Conservation (phyloP, 306 rosid species). For the Acacia acuminata region DNA sequence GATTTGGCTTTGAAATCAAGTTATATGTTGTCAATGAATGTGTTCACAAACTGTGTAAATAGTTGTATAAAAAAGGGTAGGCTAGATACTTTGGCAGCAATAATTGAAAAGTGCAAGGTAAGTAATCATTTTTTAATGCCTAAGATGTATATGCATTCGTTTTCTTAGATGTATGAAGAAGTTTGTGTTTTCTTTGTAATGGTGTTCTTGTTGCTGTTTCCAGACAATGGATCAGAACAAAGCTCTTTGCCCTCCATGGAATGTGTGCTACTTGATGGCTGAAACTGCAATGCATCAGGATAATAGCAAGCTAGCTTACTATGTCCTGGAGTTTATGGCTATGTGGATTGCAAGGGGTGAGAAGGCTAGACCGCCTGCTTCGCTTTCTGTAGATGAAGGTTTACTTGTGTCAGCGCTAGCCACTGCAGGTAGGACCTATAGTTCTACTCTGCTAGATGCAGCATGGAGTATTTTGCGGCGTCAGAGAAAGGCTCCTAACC, state of each 20-base stretch:
- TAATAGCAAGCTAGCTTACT: conserved; percentile 78
- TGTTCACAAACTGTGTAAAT: conserved; percentile 57
- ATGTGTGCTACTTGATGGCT: conserved; percentile 61
- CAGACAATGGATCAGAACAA: conserved; percentile 89
- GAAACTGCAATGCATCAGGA: conserved; percentile 67
- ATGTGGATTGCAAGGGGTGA: conserved; percentile 86
- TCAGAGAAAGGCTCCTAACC: conserved; percentile 75
- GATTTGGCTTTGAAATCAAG: conserved; percentile 79
- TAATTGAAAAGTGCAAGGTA: conserved; percentile 91
- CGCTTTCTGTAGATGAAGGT: conserved; percentile 84
- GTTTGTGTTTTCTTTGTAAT: conserved; percentile 31
- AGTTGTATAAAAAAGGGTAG: conserved; percentile 61
- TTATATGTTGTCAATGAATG: conserved; percentile 52
- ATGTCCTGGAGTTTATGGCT: conserved; percentile 82
- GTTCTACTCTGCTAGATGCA: conserved; percentile 65
- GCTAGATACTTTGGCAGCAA: conserved; percentile 71
- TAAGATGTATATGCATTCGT: conserved; percentile 11
- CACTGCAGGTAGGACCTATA: conserved; percentile 80
- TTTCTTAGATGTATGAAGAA: conserved; percentile 14
- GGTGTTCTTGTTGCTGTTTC: conserved; percentile 33
- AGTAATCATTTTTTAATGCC: conserved; percentile 27
- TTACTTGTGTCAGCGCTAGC: conserved; percentile 68
- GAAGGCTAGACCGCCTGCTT: conserved; percentile 59
- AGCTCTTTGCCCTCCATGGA: conserved; percentile 93
- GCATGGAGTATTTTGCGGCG: conserved; percentile 88